These are phyloP conservation scores for Strigomonas galati DNA, from an alignment of 208 protist genomes.

Conservation along the genomic window DNA sequence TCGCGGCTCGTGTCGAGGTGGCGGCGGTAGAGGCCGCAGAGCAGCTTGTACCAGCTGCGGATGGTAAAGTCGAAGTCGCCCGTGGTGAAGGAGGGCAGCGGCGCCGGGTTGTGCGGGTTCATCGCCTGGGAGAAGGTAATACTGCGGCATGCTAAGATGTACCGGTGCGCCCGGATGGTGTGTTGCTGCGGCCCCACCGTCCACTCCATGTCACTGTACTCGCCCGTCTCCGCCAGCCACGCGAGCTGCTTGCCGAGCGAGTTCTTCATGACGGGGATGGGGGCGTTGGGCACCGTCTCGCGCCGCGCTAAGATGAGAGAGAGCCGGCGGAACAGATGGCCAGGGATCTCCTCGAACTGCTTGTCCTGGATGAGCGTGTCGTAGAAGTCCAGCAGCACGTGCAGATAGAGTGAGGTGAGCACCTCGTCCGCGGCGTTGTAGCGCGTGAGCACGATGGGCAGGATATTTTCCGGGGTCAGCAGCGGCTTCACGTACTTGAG, in stretches of 20 bases:
- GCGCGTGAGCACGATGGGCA: constrained; percentile 78
- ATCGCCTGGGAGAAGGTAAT: constrained; percentile 71
- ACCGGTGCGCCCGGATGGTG: constrained; percentile 68
- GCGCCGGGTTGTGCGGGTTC: constrained; percentile 38
- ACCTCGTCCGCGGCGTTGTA: constrained; percentile 85
- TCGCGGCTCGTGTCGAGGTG: constrained; percentile 60
- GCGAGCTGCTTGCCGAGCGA: constrained; percentile 76
- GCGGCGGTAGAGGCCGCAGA: constrained; percentile 70
- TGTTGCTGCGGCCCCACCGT: constrained; percentile 70
- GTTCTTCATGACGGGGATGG: constrained; percentile 64
- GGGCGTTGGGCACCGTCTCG: constrained; percentile 61
- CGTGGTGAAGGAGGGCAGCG: constrained; percentile 49
- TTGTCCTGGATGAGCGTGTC: constrained; percentile 82
- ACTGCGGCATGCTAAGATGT: constrained; percentile 82
- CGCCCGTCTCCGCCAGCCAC: constrained; percentile 75
- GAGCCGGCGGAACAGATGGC: constrained; percentile 85
- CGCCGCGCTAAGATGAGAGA: constrained; percentile 72
- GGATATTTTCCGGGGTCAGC: constrained; percentile 79
- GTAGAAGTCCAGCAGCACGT: constrained; percentile 81
- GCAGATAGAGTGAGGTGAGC: constrained; percentile 78
- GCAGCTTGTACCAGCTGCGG: constrained; percentile 77
- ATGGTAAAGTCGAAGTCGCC: constrained; percentile 83
- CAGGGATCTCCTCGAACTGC: constrained; percentile 87
- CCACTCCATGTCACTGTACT: constrained; percentile 85
- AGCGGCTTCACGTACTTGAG: constrained; percentile 69